Percentiles rank a stretch among this genome's conserved stretches.
Evolutionary conservation across 805 yeast species (phyloP).

Genomic region (Lachancea dasiensis): DNA sequence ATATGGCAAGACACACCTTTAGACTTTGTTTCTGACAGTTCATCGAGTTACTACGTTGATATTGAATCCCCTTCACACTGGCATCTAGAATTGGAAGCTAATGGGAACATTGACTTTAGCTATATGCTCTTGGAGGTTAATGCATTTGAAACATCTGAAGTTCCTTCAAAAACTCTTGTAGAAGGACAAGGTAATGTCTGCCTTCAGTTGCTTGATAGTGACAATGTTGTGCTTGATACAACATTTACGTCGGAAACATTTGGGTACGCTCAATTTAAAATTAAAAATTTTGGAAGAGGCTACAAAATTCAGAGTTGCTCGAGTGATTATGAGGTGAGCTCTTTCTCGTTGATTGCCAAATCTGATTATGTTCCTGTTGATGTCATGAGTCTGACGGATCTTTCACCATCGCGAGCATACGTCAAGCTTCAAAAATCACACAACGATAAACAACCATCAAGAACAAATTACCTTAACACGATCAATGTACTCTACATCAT

Average conservation of each 20-base stretch:
- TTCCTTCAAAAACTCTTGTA: slow-evolving; percentile 21
- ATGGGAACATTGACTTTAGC: slow-evolving; percentile 39
- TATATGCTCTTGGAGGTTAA: slow-evolving; percentile 58
- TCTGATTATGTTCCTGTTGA: slow-evolving; percentile 20
- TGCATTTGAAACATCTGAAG: slow-evolving; percentile 40
- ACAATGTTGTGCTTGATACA: slow-evolving; percentile 35
- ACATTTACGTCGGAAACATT: slow-evolving; percentile 71
- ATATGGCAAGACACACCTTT: slow-evolving; percentile 39
- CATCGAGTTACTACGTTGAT: slow-evolving; percentile 24
- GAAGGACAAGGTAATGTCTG: slow-evolving; percentile 45
- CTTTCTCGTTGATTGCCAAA: slow-evolving; percentile 21
- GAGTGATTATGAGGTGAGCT: slow-evolving; percentile 18
- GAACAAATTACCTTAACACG: no score
- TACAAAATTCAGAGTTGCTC: slow-evolving; percentile 19
- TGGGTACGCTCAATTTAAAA: slow-evolving; percentile 71
- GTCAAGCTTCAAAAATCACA: slow-evolving; percentile 15
- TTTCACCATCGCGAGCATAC: slow-evolving; percentile 18
- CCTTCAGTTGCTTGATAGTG: slow-evolving; percentile 36
- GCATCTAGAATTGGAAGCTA: slow-evolving; percentile 36
- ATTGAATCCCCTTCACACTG: slow-evolving; percentile 20
- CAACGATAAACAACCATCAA: no score
- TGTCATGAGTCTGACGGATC: slow-evolving; percentile 13
- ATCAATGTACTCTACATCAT: slow-evolving; percentile 23
- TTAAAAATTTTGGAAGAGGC: slow-evolving; percentile 9
- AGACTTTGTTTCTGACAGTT: slow-evolving; percentile 37